Percentiles rank a stretch among this genome's conserved stretches.
phyloP scores from a whole-genome alignment of 805 yeast species.

The Suhomyces kilbournensis region DNA sequence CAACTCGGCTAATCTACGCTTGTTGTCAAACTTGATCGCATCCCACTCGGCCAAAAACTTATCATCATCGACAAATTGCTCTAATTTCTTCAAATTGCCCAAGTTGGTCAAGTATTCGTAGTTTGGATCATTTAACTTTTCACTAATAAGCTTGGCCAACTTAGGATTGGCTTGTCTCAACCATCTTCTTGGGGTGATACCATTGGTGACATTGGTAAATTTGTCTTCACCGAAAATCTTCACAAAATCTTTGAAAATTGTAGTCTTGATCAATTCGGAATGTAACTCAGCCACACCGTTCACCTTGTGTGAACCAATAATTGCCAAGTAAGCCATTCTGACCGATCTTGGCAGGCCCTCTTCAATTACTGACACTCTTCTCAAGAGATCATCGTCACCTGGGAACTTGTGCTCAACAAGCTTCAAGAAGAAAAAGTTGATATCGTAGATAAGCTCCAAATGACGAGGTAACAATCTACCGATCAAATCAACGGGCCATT shows the following conservation, averaged over 20 bases:
- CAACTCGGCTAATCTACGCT: conserved; percentile 60
- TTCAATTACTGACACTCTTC: conserved; percentile 79
- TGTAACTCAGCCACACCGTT: conserved; percentile 96
- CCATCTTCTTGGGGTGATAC: conserved; percentile 97
- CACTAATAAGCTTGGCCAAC: conserved; percentile 68
- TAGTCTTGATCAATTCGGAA: conserved; percentile 84
- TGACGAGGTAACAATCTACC: conserved; percentile 85
- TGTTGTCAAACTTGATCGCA: conserved; percentile 65
- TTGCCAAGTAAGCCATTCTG: conserved; percentile 89
- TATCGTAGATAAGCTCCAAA: conserved; percentile 82
- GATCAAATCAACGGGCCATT: conserved; percentile 86
- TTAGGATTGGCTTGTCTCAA: conserved; percentile 88
- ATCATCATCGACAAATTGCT: conserved; percentile 62
- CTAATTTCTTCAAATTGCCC: conserved; percentile 62
- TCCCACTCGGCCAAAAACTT: conserved; percentile 72
- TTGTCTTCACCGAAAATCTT: conserved; percentile 75
- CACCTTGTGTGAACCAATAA: conserved; percentile 88
- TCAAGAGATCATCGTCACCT: conserved; percentile 58
- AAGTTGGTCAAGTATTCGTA: conserved; percentile 69
- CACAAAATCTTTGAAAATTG: conserved; percentile 89
- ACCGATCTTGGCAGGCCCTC: conserved; percentile 79
- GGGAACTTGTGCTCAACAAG: conserved; percentile 76
- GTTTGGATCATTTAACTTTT: conserved; percentile 60
- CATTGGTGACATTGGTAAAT: conserved; percentile 90
- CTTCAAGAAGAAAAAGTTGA: conserved; percentile 76